Base-by-base conservation (phyloP, 176 grass and related monocot species). In the Triticum turgidum region DNA sequence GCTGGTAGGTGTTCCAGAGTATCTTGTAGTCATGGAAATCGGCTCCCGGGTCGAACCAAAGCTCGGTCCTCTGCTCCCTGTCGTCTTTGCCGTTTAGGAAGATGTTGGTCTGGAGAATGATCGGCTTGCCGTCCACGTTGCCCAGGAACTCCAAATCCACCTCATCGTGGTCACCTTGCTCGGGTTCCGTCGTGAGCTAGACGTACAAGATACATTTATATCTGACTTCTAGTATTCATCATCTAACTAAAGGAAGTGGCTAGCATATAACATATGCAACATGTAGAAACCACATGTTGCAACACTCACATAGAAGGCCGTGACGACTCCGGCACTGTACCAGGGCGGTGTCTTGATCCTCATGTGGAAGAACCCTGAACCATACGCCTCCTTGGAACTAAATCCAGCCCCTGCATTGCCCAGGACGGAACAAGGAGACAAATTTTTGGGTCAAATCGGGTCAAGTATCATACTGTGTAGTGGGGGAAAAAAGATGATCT, bases 101-200 rank as follows among this genome's bases (percentile, higher is more conserved):
- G 68, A 97, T 80, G 83, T 97, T 94, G 9, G 94, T 94, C 76
- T 92, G 94, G 12, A 97, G 83, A 20, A 83, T 87, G 33, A 94
- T 13, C 4, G 88, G 88, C 15, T 80, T 70, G 59, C 94, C 92
- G 83, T 80, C 52, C 76, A 69, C 86, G 59, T 94, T 74, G 39
- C 94, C 92, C 20, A 94, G 32, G 90, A 97, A 94, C 92, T 97
- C 94, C 5, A 94, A 87, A 75, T 94, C 92, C 65, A 92, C 32
- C 88, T 94, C 90, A 8, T 94, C 90, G 1, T 80, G 91, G 20
- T 11, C 35, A 1, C 61, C 66, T 0, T 51, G 20, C 13, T 84
- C 87, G 21, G 56, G 56, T 21, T 89, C 81, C 41, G 82, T 80
- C 2, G 70, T 61, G 25, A 89, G 76, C 82, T 89, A 47, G 5